These are phyloP conservation scores for Fragilaria crotonensis DNA, from an alignment of 108 stramenopile species.

Conservation along the genomic window DNA sequence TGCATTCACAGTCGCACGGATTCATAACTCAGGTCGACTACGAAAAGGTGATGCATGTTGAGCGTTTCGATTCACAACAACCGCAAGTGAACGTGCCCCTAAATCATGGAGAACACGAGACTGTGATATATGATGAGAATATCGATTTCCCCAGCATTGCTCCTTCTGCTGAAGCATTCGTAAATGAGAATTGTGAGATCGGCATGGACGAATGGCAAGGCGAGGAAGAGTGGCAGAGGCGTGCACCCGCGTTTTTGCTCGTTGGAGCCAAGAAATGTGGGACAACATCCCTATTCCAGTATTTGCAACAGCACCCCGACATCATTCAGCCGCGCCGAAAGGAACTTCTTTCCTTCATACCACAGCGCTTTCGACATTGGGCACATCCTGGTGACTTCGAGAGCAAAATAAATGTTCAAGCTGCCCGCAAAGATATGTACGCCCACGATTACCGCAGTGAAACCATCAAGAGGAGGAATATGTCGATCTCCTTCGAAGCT, in stretches of 20 bases:
- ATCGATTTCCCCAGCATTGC: too few species aligned
- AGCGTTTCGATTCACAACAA: too few species aligned
- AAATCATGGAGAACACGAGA: too few species aligned
- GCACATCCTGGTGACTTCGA: background rate
- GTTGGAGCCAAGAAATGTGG: slow-evolving; percentile 85
- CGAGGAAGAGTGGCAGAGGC: slow-evolving; percentile 20
- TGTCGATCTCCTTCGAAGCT: slow-evolving; percentile 6
- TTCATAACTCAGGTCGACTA: too few species aligned
- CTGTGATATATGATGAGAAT: too few species aligned
- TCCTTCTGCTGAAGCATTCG: background rate
- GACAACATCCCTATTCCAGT: slow-evolving; percentile 81
- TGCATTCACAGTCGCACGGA: too few species aligned
- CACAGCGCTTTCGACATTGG: background rate
- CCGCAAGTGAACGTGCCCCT: too few species aligned
- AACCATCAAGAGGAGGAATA: background rate
- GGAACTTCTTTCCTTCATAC: slow-evolving; percentile 62
- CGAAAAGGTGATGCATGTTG: too few species aligned
- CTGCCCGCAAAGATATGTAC: slow-evolving; percentile 1
- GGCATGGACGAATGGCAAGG: slow-evolving; percentile 8
- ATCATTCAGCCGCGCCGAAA: slow-evolving; percentile 47
- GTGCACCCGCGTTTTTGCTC: slow-evolving; percentile 50
- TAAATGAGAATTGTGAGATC: background rate
- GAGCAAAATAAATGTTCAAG: background rate
- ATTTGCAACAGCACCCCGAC: slow-evolving; percentile 67
- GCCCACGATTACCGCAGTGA: background rate